These are phyloP conservation scores for Rhizophora mangle DNA, from an alignment of 345 rosid genomes.

Conservation along the genomic window DNA sequence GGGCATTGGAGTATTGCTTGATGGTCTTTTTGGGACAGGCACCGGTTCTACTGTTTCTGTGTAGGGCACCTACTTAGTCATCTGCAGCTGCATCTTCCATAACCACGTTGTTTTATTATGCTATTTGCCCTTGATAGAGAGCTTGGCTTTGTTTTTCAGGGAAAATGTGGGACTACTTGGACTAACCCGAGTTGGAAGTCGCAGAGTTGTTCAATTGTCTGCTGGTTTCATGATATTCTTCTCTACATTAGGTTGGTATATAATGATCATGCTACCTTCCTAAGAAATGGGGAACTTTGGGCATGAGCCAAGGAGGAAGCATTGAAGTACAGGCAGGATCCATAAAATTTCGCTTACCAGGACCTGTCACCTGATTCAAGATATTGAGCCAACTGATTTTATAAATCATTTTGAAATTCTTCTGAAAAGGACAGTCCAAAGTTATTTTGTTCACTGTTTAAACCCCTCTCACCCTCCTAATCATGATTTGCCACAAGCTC, in stretches of 20 bases:
- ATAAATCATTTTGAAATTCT: neutral
- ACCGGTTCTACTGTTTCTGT: slow-evolving; percentile 37
- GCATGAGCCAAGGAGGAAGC: neutral
- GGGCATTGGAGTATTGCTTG: slow-evolving; percentile 32
- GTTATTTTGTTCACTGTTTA: neutral
- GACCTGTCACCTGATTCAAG: neutral
- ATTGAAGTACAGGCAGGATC: neutral
- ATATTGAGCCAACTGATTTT: neutral
- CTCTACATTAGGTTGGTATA: slow-evolving; percentile 22
- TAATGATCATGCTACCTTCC: neutral
- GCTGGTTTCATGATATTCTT: slow-evolving; percentile 30
- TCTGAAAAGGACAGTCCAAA: neutral
- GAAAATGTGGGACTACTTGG: slow-evolving; percentile 32
- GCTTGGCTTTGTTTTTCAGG: slow-evolving; percentile 13
- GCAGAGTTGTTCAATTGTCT: slow-evolving; percentile 33
- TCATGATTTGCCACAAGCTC: no score
- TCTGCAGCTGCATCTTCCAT: slow-evolving; percentile 2
- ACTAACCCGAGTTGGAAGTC: slow-evolving; percentile 32
- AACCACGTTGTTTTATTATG: neutral
- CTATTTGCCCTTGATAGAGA: neutral
- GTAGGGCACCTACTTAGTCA: slow-evolving; percentile 13
- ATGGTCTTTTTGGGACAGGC: slow-evolving; percentile 32
- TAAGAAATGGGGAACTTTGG: neutral
- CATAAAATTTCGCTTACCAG: no score
- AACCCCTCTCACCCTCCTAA: neutral